Conservation (phyloP, 2,329 filamentous ascomycete species). For the Fonsecaea multimorphosa region DNA sequence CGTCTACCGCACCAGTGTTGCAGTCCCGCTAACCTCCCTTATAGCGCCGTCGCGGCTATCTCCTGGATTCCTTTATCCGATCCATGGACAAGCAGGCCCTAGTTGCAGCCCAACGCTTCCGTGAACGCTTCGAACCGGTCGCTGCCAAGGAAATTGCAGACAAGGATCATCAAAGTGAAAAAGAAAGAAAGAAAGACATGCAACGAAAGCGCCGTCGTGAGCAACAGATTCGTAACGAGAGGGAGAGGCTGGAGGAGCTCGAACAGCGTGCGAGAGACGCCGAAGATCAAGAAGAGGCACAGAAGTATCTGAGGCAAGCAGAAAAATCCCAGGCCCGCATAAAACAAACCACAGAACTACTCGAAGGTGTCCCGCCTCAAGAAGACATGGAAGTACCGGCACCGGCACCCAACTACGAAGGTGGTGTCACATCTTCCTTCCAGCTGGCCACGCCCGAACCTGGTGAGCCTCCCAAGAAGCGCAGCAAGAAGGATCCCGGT, state of each 20-base stretch:
- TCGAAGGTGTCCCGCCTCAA: slow-evolving; percentile 72
- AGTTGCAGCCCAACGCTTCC: slow-evolving; percentile 76
- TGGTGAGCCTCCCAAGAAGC: slow-evolving; percentile 57
- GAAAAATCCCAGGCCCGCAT: slow-evolving; percentile 93
- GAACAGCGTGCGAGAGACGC: slow-evolving; percentile 78
- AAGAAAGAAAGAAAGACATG: slow-evolving; percentile 99
- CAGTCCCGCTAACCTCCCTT: slow-evolving; percentile 24
- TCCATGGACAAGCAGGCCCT: slow-evolving; percentile 71
- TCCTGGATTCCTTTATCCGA: slow-evolving; percentile 62
- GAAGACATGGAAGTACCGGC: slow-evolving; percentile 77
- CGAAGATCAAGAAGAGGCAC: slow-evolving; percentile 80
- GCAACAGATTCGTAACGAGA: slow-evolving; percentile 89
- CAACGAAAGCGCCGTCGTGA: slow-evolving; percentile 94
- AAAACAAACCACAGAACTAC: slow-evolving; percentile 83
- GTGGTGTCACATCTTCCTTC: slow-evolving; percentile 85
- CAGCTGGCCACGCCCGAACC: slow-evolving; percentile 65
- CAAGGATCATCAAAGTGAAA: slow-evolving; percentile 89
- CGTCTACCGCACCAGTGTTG: slow-evolving; percentile 6
- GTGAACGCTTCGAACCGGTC: slow-evolving; percentile 76
- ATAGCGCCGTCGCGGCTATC: slow-evolving; percentile 64
- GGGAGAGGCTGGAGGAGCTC: slow-evolving; percentile 80
- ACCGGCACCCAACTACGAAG: slow-evolving; percentile 80
- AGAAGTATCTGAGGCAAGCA: slow-evolving; percentile 81
- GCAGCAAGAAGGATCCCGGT: slow-evolving; percentile 59
- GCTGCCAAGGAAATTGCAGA: slow-evolving; percentile 87